phyloP scores from a whole-genome alignment of 192 early-diverging fungal species.

The Mortierella alpina region DNA sequence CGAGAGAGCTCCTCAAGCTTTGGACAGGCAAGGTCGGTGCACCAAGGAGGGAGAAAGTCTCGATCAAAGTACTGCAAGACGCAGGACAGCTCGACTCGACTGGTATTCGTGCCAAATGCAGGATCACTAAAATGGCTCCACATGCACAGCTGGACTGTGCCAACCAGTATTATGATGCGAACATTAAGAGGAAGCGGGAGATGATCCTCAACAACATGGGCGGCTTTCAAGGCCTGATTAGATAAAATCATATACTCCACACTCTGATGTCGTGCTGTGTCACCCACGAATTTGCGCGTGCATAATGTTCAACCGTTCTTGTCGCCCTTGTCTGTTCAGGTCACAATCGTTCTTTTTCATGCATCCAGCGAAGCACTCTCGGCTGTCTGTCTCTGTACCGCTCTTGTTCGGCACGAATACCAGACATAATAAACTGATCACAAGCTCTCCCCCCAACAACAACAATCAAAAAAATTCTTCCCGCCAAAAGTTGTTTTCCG shows the following conservation, averaged over 20 bases:
- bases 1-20: slow-evolving; percentile 42
- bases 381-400: no score
- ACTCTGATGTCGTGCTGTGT: no score
- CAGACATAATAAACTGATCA: no score
- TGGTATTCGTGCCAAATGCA: slow-evolving; percentile 24
- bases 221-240: slow-evolving; percentile 9
- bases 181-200: slow-evolving; percentile 47
- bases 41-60: slow-evolving; percentile 40
- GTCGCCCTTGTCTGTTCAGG: no score
- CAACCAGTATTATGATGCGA: slow-evolving; percentile 32
- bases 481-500: no score
- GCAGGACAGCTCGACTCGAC: slow-evolving; percentile 33
- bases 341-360: no score
- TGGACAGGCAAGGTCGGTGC: slow-evolving; percentile 40
- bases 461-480: no score
- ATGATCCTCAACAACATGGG: slow-evolving; percentile 13
- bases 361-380: no score
- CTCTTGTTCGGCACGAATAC: no score
- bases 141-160: slow-evolving; percentile 26
- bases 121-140: slow-evolving; percentile 16
- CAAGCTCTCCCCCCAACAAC: no score
- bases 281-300: no score
- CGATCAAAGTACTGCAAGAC: slow-evolving; percentile 26
- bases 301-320: no score
- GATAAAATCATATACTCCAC: slow-evolving; percentile 1